Evolutionary conservation across 352 stramenopile species (phyloP).

Genomic region (Globisporangium alternatum): DNA sequence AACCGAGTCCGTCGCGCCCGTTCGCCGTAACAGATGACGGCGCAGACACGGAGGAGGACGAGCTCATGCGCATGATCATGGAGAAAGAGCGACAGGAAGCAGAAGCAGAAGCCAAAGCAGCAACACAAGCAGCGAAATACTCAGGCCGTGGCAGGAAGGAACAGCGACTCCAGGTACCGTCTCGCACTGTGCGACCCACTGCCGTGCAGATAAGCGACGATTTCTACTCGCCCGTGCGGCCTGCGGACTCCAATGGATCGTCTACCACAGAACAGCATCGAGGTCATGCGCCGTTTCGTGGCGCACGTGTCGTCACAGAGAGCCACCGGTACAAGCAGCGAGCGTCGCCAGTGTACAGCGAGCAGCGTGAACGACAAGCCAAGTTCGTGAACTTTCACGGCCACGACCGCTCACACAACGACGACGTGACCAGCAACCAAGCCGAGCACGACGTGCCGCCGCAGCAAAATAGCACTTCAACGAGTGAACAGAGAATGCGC

Average conservation of each 20-base stretch:
- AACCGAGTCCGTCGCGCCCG: slow-evolving; percentile 11
- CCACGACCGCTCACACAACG: neutral
- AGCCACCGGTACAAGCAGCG: neutral
- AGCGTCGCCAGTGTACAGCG: neutral
- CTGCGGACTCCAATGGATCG: neutral
- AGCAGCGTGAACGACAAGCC: neutral
- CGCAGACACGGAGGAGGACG: slow-evolving; percentile 33
- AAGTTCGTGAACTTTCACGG: neutral
- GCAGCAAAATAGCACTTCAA: slow-evolving; percentile 13
- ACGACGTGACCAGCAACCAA: slow-evolving; percentile 13
- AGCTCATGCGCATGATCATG: slow-evolving; percentile 37
- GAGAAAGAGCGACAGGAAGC: slow-evolving; percentile 30
- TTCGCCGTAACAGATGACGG: neutral
- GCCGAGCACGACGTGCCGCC: slow-evolving; percentile 13
- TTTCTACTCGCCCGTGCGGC: slow-evolving; percentile 38
- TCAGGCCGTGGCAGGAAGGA: neutral
- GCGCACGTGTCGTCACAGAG: slow-evolving; percentile 1
- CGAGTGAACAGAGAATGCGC: slow-evolving; percentile 21
- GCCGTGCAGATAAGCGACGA: slow-evolving; percentile 1
- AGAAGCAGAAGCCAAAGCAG: slow-evolving; percentile 7
- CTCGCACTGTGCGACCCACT: neutral
- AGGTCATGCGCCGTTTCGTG: slow-evolving; percentile 13
- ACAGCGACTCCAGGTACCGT: neutral
- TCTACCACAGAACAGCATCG: neutral
- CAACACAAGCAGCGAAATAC: slow-evolving; percentile 5